Evolutionary conservation across 441 rosid genomes (phyloP).

Genomic region (Eruca vesicaria): DNA sequence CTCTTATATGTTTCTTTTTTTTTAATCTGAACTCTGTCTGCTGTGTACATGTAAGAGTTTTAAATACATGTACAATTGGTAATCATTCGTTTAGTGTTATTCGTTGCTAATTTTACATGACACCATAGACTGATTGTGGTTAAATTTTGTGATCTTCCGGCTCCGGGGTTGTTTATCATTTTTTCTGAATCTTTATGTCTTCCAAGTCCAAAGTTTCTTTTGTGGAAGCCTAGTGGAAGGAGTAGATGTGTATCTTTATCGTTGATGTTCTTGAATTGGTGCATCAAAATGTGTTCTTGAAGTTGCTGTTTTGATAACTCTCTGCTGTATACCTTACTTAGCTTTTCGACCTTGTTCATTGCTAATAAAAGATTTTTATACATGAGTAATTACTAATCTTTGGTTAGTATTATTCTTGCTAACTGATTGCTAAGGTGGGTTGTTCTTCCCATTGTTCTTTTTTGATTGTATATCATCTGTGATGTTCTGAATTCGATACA

Average conservation of each 20-base stretch:
- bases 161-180: too few species aligned
- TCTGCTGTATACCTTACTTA: background rate
- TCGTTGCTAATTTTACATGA: too few species aligned
- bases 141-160: too few species aligned
- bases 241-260: background rate
- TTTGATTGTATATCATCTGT: background rate
- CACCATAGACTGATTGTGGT: too few species aligned
- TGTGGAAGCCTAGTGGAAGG: background rate
- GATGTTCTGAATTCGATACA: background rate
- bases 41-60: too few species aligned
- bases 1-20: background rate
- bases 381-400: background rate
- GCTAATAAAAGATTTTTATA: background rate
- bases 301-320: background rate
- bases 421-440: background rate
- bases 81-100: too few species aligned
- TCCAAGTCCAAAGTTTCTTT: too few species aligned
- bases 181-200: too few species aligned
- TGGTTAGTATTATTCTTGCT: background rate
- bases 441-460: background rate
- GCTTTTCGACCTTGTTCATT: background rate
- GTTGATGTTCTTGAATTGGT: background rate
- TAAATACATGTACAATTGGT: too few species aligned
- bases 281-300: background rate
- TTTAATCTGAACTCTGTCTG: too few species aligned